Conservation (phyloP, 768 basidiomycete genomes). For the Mycena filopes region DNA sequence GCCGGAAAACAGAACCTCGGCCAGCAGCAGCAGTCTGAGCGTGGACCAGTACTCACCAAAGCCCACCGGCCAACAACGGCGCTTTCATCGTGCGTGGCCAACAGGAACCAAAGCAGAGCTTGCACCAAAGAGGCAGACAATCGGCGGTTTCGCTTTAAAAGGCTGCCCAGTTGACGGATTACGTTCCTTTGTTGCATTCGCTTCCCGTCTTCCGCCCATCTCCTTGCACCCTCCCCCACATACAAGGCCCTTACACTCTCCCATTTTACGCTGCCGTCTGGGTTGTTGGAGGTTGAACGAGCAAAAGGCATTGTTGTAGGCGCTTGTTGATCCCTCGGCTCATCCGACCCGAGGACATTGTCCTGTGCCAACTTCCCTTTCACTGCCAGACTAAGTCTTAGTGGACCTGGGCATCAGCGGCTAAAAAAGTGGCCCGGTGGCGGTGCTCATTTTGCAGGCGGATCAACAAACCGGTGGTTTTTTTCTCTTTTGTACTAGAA, state of each 20-base stretch:
- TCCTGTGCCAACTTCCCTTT: conserved; percentile 8
- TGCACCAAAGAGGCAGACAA: conserved; percentile 15
- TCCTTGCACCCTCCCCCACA: background rate
- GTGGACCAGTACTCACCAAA: background rate
- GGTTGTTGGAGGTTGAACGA: background rate
- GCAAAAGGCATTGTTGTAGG: conserved; percentile 19
- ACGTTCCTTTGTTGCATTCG: conserved; percentile 14
- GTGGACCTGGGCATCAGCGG: too few species aligned
- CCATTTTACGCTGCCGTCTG: conserved; percentile 1
- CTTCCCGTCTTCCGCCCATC: background rate
- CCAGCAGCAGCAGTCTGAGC: background rate
- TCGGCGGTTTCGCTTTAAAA: conserved; percentile 3
- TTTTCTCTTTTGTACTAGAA: too few species aligned
- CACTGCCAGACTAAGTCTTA: too few species aligned
- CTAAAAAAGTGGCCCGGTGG: too few species aligned
- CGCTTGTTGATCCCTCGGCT: conserved; percentile 22
- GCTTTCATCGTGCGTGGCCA: conserved; percentile 3
- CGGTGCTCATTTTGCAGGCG: too few species aligned
- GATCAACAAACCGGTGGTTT: too few species aligned
- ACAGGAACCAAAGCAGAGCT: background rate
- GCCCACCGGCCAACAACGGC: conserved; percentile 2
- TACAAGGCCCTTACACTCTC: background rate
- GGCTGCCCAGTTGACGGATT: background rate
- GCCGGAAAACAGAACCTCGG: background rate
- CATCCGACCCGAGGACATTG: too few species aligned